These are phyloP conservation scores for Pseudogymnoascus sp. DNA, from an alignment of 2,329 filamentous ascomycete genomes.

Conservation along the genomic window DNA sequence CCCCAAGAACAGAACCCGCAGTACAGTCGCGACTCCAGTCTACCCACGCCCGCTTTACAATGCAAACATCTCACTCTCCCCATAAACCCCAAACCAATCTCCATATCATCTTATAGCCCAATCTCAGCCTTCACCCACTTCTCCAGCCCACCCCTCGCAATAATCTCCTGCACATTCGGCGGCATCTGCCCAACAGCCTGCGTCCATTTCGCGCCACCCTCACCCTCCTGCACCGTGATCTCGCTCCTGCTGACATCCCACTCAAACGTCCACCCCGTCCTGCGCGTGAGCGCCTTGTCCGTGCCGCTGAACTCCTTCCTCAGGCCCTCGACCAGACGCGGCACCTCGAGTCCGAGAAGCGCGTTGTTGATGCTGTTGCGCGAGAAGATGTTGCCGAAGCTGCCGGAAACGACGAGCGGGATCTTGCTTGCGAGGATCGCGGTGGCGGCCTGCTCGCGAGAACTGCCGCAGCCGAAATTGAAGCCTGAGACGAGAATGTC, in stretches of 20 bases:
- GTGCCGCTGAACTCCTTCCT: conserved; percentile 48
- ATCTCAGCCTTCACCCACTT: conserved; percentile 75
- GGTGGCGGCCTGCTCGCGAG: conserved; percentile 81
- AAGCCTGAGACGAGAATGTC: conserved; percentile 82
- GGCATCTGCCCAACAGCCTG: conserved; percentile 78
- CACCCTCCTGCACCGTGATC: conserved; percentile 63
- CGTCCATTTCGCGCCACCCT: conserved; percentile 60
- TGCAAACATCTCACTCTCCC: background rate
- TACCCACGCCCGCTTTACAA: background rate
- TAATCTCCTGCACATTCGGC: conserved; percentile 79
- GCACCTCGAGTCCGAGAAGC: conserved; percentile 63
- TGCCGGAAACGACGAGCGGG: conserved; percentile 70
- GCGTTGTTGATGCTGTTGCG: conserved; percentile 76
- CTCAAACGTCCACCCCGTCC: conserved; percentile 74
- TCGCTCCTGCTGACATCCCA: conserved; percentile 72
- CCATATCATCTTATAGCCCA: conserved; percentile 13
- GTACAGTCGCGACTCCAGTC: background rate
- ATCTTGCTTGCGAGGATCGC: conserved; percentile 75
- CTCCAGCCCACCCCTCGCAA: conserved; percentile 68
- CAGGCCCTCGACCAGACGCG: conserved; percentile 56
- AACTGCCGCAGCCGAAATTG: conserved; percentile 81
- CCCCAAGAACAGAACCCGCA: background rate
- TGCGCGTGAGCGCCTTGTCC: conserved; percentile 53
- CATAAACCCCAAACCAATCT: background rate
- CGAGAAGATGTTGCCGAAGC: conserved; percentile 77